phyloP scores from a whole-genome alignment of 2,329 filamentous ascomycete species.

The Fusarium sp. region DNA sequence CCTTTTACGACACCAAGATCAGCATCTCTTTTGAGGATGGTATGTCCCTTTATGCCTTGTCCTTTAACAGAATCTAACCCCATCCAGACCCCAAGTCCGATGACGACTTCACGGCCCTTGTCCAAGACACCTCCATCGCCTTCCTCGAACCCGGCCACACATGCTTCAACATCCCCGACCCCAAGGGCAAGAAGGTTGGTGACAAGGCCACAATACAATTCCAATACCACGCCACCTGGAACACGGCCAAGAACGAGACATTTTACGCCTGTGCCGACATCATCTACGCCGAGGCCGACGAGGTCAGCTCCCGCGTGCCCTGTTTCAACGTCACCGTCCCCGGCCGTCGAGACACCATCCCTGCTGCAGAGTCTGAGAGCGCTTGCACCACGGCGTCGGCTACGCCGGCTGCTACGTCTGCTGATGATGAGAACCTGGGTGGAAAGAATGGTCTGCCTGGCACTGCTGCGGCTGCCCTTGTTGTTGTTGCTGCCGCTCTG shows the following conservation, averaged over 20 bases:
- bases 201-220: not conserved
- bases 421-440: not conserved
- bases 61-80: too few species aligned
- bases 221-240: not conserved
- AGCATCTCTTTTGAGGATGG: not conserved
- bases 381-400: not conserved
- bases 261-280: constrained; percentile 1
- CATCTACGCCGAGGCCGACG: not conserved
- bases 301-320: not conserved
- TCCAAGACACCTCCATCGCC: not conserved
- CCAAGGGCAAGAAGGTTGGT: not conserved
- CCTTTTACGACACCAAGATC: not conserved
- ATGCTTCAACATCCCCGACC: not conserved
- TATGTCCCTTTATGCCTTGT: not conserved
- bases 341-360: not conserved
- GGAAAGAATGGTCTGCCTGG: not conserved
- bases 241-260: not conserved
- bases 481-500: not conserved
- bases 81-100: not conserved
- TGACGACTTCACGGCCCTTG: not conserved
- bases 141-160: not conserved
- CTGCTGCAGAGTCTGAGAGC: not conserved
- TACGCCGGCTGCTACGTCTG: not conserved
- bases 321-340: not conserved
- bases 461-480: not conserved